Evolutionary conservation across 2,329 filamentous ascomycete genomes (phyloP).

Genomic region (Botryosphaeria agaves): DNA sequence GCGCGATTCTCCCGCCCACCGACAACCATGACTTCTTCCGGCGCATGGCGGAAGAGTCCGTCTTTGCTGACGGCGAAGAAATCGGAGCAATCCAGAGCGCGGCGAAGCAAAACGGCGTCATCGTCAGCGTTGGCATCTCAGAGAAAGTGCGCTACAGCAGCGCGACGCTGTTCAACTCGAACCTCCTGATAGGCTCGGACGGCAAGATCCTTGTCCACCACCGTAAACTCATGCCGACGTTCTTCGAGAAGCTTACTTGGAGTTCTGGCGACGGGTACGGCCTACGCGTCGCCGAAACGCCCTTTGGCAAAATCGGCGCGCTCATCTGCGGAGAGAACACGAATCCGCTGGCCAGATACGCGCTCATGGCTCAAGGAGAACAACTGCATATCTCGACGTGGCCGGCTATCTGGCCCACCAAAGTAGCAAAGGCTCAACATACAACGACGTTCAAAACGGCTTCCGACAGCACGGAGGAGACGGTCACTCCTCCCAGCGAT

Average conservation of each 20-base stretch:
- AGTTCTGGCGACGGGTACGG: constrained; percentile 34
- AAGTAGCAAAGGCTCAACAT: constrained; percentile 2
- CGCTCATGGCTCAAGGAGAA: constrained; percentile 36
- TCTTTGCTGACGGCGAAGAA: constrained; percentile 30
- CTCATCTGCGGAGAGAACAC: constrained; percentile 42
- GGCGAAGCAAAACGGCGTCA: constrained; percentile 19
- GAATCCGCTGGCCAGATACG: constrained; percentile 35
- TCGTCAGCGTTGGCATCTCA: constrained; percentile 33
- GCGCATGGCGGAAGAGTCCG: constrained; percentile 26
- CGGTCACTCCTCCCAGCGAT: neutral
- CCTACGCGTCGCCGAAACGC: constrained; percentile 27
- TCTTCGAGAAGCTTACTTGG: constrained; percentile 40
- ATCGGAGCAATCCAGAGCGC: constrained; percentile 21
- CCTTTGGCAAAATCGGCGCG: constrained; percentile 28
- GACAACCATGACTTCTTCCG: constrained; percentile 34
- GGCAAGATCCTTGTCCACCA: constrained; percentile 34
- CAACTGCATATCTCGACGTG: constrained; percentile 38
- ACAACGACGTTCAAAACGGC: no score
- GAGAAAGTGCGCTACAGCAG: constrained; percentile 27
- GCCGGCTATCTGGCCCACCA: constrained; percentile 38
- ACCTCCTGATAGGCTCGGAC: constrained; percentile 26
- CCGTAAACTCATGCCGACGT: constrained; percentile 37
- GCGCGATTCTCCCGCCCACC: constrained; percentile 26
- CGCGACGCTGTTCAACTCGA: constrained; percentile 34
- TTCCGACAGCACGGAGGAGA: neutral